phyloP scores from a whole-genome alignment of 805 yeast species.

The Wickerhamiella kurtzmanii region DNA sequence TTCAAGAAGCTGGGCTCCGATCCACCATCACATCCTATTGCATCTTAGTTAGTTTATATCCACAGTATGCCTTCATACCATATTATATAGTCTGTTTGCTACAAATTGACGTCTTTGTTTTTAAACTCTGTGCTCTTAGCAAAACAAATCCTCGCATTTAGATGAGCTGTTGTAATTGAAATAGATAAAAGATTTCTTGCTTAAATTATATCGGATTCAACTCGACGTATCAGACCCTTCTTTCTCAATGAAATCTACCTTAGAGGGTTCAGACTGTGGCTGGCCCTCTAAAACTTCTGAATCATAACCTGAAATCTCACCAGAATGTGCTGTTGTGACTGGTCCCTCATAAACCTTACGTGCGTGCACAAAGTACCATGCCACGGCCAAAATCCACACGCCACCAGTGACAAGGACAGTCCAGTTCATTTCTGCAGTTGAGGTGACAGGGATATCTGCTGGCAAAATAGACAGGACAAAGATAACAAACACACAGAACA shows the following conservation, averaged over 20 bases:
- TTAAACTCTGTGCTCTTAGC: too few relatives aligned
- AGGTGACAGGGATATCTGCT: constrained; percentile 22
- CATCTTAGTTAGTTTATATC: not conserved
- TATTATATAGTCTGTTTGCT: too few relatives aligned
- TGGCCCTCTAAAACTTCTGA: too few relatives aligned
- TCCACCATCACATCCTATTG: not conserved
- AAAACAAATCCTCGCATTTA: too few relatives aligned
- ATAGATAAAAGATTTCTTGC: not conserved
- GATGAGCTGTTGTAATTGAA: not conserved
- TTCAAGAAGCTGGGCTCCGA: not conserved
- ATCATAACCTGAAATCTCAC: too few relatives aligned
- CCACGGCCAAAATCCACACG: constrained; percentile 39
- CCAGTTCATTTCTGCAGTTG: constrained; percentile 39
- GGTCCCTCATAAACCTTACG: constrained; percentile 45
- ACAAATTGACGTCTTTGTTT: too few relatives aligned
- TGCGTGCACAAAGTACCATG: constrained; percentile 39
- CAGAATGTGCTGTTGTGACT: not conserved
- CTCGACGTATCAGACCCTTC: not conserved
- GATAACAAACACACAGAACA: constrained; percentile 39
- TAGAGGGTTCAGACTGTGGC: not conserved
- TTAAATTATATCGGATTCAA: not conserved
- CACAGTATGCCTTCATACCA: too few relatives aligned
- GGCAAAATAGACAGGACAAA: constrained; percentile 48
- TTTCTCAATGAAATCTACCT: not conserved
- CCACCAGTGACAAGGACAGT: constrained; percentile 52